Evolutionary conservation across 2,329 filamentous ascomycete genomes (phyloP).

Genomic region (Talaromyces sp.): DNA sequence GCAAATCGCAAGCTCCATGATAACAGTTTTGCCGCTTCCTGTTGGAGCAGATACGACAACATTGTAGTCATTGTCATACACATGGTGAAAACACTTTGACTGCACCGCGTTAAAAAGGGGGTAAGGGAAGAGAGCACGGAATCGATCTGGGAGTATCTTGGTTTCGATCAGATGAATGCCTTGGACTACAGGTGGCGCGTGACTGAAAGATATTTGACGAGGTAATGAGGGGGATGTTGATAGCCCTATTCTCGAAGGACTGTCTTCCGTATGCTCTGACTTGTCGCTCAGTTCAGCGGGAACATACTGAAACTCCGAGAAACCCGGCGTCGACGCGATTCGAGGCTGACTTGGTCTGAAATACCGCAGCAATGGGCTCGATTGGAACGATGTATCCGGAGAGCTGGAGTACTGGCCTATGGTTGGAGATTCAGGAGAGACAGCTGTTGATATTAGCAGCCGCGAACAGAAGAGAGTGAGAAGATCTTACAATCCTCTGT

Average conservation of each 20-base stretch:
- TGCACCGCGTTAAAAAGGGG: conserved; percentile 77
- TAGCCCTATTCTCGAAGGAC: background rate
- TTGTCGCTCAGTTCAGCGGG: conserved; percentile 1
- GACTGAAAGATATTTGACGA: conserved; percentile 28
- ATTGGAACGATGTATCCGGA: conserved; percentile 26
- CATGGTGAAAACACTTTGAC: conserved; percentile 68
- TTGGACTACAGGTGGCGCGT: conserved; percentile 48
- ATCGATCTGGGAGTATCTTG: conserved; percentile 63
- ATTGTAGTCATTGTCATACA: conserved; percentile 69
- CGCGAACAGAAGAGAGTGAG: background rate
- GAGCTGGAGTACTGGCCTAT: conserved; percentile 28
- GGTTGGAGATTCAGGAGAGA: conserved; percentile 19
- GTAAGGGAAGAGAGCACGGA: conserved; percentile 68
- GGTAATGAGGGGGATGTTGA: conserved; percentile 16
- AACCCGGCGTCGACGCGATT: background rate
- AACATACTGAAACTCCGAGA: conserved; percentile 16
- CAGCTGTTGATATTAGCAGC: background rate
- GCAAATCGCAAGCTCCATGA: conserved; percentile 80
- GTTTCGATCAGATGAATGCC: conserved; percentile 61
- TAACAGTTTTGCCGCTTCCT: conserved; percentile 78
- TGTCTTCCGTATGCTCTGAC: background rate
- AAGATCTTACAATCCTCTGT: conserved; percentile 1
- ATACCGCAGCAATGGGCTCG: conserved; percentile 33
- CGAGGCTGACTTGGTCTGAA: conserved; percentile 19
- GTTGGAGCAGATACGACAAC: conserved; percentile 78